A percentile compares a stretch with the other conserved stretches of the same genome.
Conservation (phyloP, 331 rosid genomes). For the Cydonia oblonga region DNA sequence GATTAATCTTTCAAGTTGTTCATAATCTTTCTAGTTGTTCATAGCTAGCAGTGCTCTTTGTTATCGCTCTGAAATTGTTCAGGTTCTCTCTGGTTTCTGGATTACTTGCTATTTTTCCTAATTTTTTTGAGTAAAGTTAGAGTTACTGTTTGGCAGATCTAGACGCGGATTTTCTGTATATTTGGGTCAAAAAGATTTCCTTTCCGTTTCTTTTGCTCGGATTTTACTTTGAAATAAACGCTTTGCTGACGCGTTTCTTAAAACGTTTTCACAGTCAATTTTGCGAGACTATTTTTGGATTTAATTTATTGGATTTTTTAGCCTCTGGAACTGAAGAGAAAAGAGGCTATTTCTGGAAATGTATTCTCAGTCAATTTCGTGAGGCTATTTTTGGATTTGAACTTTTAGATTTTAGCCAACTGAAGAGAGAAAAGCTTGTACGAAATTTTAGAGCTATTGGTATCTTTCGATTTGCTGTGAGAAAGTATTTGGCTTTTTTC, state of each 20-base stretch:
- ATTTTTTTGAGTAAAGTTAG: not conserved
- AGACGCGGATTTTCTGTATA: not conserved
- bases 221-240: not conserved
- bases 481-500: no score
- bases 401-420: no score
- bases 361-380: no score
- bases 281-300: no score
- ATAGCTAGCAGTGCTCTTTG: not conserved
- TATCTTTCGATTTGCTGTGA: not conserved
- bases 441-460: not conserved
- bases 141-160: not conserved
- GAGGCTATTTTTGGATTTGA: no score
- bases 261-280: no score
- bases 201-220: not conserved
- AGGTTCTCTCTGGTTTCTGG: not conserved
- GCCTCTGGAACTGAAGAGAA: no score
- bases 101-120: not conserved
- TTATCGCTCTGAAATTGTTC: not conserved
- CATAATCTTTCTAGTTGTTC: not conserved
- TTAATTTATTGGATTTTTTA: no score
- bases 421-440: not conserved
- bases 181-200: not conserved
- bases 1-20: not conserved
- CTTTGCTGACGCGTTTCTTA: not conserved
- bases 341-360: no score